phyloP scores from a whole-genome alignment of 2,329 filamentous ascomycete genomes.

The Ascochyta clinopodiicola region DNA sequence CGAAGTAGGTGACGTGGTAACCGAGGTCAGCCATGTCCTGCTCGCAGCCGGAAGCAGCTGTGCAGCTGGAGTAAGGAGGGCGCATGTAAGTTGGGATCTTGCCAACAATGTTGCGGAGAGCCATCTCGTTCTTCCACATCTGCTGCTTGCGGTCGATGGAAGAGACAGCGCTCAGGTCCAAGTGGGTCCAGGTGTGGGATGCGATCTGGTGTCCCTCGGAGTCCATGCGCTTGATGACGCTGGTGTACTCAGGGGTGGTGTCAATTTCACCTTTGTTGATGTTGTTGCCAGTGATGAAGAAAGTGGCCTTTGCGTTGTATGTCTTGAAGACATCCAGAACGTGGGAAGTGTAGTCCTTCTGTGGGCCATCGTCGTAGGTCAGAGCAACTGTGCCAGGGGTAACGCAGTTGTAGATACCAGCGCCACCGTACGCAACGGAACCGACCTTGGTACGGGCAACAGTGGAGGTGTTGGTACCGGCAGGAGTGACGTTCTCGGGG shows the following conservation, averaged over 20 bases:
- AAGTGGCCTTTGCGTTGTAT: constrained; percentile 70
- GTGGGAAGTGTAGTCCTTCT: constrained; percentile 64
- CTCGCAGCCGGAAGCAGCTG: constrained; percentile 50
- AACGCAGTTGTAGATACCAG: constrained; percentile 62
- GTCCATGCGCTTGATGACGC: constrained; percentile 63
- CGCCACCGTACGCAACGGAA: constrained; percentile 62
- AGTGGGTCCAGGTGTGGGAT: constrained; percentile 64
- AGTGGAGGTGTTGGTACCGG: constrained; percentile 62
- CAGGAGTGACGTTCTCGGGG: constrained; percentile 63
- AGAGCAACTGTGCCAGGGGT: constrained; percentile 65
- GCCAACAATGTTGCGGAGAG: constrained; percentile 62
- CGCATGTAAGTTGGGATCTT: constrained; percentile 63
- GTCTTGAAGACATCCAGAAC: constrained; percentile 66
- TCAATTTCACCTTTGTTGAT: constrained; percentile 64
- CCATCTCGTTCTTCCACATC: constrained; percentile 63
- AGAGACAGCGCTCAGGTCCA: constrained; percentile 55
- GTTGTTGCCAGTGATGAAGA: constrained; percentile 69
- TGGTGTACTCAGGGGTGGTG: constrained; percentile 53
- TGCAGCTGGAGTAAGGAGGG: constrained; percentile 58
- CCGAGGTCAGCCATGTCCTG: constrained; percentile 54
- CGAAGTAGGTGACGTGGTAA: constrained; percentile 67
- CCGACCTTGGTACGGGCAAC: constrained; percentile 63
- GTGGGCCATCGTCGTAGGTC: constrained; percentile 72
- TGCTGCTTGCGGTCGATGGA: constrained; percentile 54
- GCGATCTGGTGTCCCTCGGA: constrained; percentile 66